Percentiles rank a stretch among this genome's conserved stretches.
phyloP scores from a whole-genome alignment of 2,329 filamentous ascomycete genomes.

The Bretziella fagacearum region DNA sequence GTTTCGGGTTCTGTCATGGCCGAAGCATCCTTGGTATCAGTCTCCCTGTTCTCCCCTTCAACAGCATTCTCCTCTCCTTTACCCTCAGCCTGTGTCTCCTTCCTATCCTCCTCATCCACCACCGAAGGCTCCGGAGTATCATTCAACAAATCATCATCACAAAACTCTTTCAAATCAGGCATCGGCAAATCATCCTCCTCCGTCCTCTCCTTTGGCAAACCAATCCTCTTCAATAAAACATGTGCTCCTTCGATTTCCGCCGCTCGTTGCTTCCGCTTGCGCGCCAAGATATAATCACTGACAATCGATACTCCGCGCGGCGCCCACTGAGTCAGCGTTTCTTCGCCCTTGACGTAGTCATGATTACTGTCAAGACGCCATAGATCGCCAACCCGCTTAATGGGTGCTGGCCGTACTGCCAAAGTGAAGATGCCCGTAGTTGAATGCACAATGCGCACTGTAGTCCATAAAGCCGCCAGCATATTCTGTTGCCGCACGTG shows the following conservation, averaged over 20 bases:
- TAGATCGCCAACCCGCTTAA: conserved; percentile 79
- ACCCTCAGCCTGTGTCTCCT: conserved; percentile 18
- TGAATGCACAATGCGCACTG: conserved; percentile 70
- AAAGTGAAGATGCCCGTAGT: conserved; percentile 76
- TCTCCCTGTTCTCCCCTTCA: conserved; percentile 5
- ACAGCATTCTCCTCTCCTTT: conserved; percentile 17
- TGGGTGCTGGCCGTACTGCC: conserved; percentile 69
- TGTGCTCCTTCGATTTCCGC: conserved; percentile 67
- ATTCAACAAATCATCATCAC: conserved; percentile 39
- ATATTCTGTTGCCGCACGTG: conserved; percentile 77
- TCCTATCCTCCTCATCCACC: conserved; percentile 23
- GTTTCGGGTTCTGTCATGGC: conserved; percentile 17
- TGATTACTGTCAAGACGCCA: conserved; percentile 94
- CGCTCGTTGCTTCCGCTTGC: conserved; percentile 55
- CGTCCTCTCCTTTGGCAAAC: conserved; percentile 19
- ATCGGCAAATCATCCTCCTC: conserved; percentile 19
- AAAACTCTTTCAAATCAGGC: conserved; percentile 14
- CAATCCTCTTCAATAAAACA: conserved; percentile 44
- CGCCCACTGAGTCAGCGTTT: conserved; percentile 67
- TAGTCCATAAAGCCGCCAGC: conserved; percentile 74
- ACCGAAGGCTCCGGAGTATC: conserved; percentile 39
- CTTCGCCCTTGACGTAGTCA: conserved; percentile 93
- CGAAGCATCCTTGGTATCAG: conserved; percentile 16
- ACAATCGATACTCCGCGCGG: conserved; percentile 81
- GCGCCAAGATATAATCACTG: conserved; percentile 64